Evolutionary conservation across 352 stramenopile genomes (phyloP), one percentile per base, ranked within the genome.

Genomic region (Phytophthora pinifolia): DNA sequence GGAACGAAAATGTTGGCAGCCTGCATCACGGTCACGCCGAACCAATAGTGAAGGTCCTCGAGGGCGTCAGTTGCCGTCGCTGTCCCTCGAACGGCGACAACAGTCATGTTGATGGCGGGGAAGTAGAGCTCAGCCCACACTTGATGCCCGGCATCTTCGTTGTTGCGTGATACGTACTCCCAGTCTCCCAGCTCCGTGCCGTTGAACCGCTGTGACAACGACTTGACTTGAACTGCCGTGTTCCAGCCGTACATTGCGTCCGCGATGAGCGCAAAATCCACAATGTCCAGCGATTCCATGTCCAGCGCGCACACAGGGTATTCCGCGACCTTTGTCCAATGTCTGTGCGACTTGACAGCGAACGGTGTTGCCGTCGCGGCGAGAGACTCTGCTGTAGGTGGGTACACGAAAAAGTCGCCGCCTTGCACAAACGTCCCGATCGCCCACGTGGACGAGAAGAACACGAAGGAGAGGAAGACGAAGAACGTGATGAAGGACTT

Each of bases 51-150:
- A 15, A 95, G 65, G 45, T 95, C 86, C 42, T 95, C 83, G 29
- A 95, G 81, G 18, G 82, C 86, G 41, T 95, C 86, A 0, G 83
- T 86, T 12, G 78, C 85, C 9, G 85, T 92, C 25, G 85, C 85
- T 29, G 85, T 95, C 47, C 85, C 83, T 32, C 85, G 79, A 46
- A 95, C 81, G 0, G 83, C 85, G 25, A 95, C 72, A 32, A 95
- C 81, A 15, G 85, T 95, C 68, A 92, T 86, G 74, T 92, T 93
- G 57, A 90, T 81, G 1, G 64, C 72, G 12, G 77, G 76, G 54
- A 95, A 95, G 62, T 77, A 92, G 41, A 93, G 70, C 62, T 95
- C 83, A 38, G 88, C 74, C 85, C 85, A 95, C 41, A 92, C 80
- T 59, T 92, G 85, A 60, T 91, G 81, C 32, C 72, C 76, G 8